A percentile compares a stretch with the other conserved stretches of the same genome.
Conservation (phyloP, 371 early-diverging fungal genomes). For the Thermomucor indicae-seudaticae region DNA sequence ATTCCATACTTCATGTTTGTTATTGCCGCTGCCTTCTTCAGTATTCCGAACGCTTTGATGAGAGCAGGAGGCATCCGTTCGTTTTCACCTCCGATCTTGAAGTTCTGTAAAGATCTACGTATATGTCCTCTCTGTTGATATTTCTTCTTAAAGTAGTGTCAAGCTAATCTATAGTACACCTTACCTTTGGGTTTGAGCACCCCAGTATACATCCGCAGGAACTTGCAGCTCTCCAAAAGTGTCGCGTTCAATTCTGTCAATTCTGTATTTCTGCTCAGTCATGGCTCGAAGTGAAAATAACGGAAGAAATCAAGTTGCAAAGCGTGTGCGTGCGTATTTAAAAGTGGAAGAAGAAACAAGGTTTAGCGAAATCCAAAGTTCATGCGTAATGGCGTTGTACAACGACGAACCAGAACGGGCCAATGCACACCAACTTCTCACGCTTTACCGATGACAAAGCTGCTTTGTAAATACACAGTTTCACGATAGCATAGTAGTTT, state of each 20-base stretch:
- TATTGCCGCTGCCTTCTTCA: conserved; percentile 84
- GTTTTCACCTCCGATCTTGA: conserved; percentile 76
- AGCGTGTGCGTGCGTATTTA: too few species aligned
- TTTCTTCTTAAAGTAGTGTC: neutral
- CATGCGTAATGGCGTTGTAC: too few species aligned
- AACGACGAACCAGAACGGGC: too few species aligned
- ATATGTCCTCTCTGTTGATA: neutral
- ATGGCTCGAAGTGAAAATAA: neutral
- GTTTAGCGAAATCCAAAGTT: too few species aligned
- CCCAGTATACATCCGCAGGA: conserved; percentile 85
- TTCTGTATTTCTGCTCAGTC: too few species aligned
- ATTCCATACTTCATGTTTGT: conserved; percentile 76
- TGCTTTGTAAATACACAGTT: too few species aligned
- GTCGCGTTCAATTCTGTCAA: conserved; percentile 75
- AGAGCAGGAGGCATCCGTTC: conserved; percentile 86
- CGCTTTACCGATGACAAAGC: too few species aligned
- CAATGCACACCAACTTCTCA: too few species aligned
- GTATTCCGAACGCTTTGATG: conserved; percentile 82
- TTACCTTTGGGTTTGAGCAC: conserved; percentile 87
- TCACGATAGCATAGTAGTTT: too few species aligned
- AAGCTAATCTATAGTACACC: neutral
- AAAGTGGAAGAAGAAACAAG: too few species aligned
- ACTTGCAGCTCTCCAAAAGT: conserved; percentile 87
- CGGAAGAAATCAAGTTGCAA: too few species aligned
- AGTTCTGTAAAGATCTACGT: conserved; percentile 69